These are phyloP conservation scores for Mallotus repandus DNA, from an alignment of 441 rosid species.

Conservation along the genomic window DNA sequence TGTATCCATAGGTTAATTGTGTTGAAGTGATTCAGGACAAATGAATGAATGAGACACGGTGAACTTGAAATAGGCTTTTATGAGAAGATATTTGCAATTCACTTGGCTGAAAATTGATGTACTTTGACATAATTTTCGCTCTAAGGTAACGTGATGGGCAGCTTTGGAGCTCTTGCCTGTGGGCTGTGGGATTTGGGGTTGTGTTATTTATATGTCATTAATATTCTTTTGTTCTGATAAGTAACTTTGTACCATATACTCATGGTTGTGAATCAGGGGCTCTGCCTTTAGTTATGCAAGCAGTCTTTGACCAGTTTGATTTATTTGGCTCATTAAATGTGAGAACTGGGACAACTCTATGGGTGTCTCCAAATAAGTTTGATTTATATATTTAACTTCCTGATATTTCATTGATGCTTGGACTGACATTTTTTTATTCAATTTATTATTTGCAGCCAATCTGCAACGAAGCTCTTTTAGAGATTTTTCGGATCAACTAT, in stretches of 20 bases:
- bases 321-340: not conserved
- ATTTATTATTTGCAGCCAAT: conserved; percentile 57
- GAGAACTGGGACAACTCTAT: not conserved
- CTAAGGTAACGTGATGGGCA: not conserved
- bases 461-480: conserved; percentile 80
- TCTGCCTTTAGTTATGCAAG: not conserved
- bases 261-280: not conserved
- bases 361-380: not conserved
- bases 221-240: conserved; percentile 3
- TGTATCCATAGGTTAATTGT: not conserved
- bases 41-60: not conserved
- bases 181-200: not conserved
- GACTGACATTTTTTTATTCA: conserved; percentile 17
- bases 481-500: conserved; percentile 72
- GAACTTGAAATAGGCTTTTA: too few relatives aligned
- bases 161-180: not conserved
- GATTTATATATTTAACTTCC: not conserved
- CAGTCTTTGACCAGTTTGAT: not conserved
- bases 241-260: not conserved
- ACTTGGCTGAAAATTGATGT: not conserved
- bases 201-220: not conserved
- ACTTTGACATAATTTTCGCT: not conserved
- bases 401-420: conserved; percentile 13
- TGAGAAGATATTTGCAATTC: not conserved
- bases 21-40: not conserved